Conservation (phyloP, 2,329 filamentous ascomycete species). For the Fusarium albidum region DNA sequence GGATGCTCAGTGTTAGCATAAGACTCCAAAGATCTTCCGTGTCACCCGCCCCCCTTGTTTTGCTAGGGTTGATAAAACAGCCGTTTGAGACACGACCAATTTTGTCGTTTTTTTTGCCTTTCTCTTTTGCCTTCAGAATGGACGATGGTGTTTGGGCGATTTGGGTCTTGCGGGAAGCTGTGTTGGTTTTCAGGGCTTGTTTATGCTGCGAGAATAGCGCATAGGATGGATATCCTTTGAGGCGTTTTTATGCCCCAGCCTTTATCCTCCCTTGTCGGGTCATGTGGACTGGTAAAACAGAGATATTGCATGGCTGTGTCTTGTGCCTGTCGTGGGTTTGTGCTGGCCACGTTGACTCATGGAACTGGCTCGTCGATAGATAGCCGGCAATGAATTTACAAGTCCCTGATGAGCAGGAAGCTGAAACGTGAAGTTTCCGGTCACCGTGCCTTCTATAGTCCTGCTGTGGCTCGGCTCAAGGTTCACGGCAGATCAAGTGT, state of each 20-base stretch:
- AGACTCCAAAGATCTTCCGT: conserved; percentile 9
- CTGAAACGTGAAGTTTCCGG: not conserved
- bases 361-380: conserved; percentile 24
- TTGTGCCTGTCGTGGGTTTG: conserved; percentile 14
- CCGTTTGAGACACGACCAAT: conserved; percentile 11
- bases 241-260: not conserved
- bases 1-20: conserved; percentile 33
- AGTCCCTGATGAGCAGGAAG: not conserved
- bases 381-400: conserved; percentile 16
- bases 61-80: conserved; percentile 1
- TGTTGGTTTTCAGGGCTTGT: conserved; percentile 19
- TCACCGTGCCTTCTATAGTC: no score
- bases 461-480: no score
- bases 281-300: conserved; percentile 16
- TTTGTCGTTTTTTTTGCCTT: conserved; percentile 12
- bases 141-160: conserved; percentile 37
- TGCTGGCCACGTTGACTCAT: conserved; percentile 35
- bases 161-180: conserved; percentile 20
- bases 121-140: conserved; percentile 23
- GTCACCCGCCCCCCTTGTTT: conserved; percentile 17
- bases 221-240: conserved; percentile 8
- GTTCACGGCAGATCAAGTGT: no score
- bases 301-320: conserved; percentile 5
- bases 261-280: conserved; percentile 13
- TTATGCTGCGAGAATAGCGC: conserved; percentile 7